A percentile compares a stretch with the other conserved stretches of the same genome.
Evolutionary conservation across 345 rosid genomes (phyloP).

Genomic region (Populus pruinosa): DNA sequence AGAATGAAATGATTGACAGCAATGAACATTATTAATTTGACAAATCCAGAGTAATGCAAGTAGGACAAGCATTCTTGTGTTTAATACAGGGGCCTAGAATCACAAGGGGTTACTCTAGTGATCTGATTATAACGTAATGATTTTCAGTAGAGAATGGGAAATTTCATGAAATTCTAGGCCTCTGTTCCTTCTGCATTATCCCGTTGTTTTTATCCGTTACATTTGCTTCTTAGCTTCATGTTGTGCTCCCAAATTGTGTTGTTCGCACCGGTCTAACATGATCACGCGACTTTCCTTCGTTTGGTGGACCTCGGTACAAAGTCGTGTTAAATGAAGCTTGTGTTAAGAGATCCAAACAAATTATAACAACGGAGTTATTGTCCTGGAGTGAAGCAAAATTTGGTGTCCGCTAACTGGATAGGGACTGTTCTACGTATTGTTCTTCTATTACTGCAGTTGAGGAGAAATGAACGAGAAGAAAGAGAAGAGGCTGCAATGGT

Average conservation of each 20-base stretch:
- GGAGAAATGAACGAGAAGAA: too few relatives aligned
- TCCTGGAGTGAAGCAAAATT: too few relatives aligned
- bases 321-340: not conserved
- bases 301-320: not conserved
- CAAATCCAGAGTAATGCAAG: slow-evolving; percentile 32
- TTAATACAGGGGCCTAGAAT: not conserved
- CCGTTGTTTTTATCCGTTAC: not conserved
- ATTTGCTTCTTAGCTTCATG: not conserved
- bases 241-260: not conserved
- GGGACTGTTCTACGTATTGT: too few relatives aligned
- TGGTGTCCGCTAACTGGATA: too few relatives aligned
- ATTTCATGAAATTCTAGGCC: not conserved
- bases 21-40: slow-evolving; percentile 17
- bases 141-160: not conserved
- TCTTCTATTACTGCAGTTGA: too few relatives aligned
- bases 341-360: too few relatives aligned
- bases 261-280: not conserved
- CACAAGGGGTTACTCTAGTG: not conserved
- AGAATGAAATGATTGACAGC: slow-evolving; percentile 45
- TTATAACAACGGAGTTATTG: too few relatives aligned
- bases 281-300: not conserved
- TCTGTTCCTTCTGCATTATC: not conserved
- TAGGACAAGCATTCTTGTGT: not conserved
- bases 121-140: not conserved
- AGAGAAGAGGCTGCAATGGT: too few relatives aligned